Base-by-base conservation (phyloP, 305 asterid species). In the Lippia alba region DNA sequence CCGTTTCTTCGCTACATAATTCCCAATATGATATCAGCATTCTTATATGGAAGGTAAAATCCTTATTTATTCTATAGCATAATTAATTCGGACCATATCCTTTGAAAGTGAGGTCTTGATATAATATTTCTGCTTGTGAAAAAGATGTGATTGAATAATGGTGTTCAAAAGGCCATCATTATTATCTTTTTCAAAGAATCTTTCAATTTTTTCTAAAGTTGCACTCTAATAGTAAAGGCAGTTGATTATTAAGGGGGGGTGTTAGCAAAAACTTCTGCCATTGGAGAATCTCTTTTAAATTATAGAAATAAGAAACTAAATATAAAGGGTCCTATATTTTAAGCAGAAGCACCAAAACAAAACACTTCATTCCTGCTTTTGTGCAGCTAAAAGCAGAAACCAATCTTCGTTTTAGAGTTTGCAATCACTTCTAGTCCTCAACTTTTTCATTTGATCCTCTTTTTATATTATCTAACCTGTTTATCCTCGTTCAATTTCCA, bases 21-120 rank as follows among this genome's bases (percentile, higher is more conserved):
- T 81, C 96, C 5, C 97, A 91, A 49, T 91, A 87, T 66, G 97
- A 91, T 78, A 87, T 91, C 64, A 81, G 91, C 74, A 89, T 91
- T 69, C 96, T 91, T 73, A 80, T 89, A 73, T 91, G 97, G 97
- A 91, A 91, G 97, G 97, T 91, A 84, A 80, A 68, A 10, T 70
- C 78, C 84, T 74, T 63, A 67, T 56, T 66, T 69, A 32, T 46
- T 46, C 75, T 57, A 66, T 48, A 46, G 40, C 54, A 12, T 66
- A 8, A 60, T 39, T 74, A 36, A 61, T 44, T 51, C 63, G 30
- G 55, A 66, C 53, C 41, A n/a, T 59, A 56, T 36, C 50, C 39
- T 34, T 59, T 54, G 41, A 45, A 67, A 57, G 76, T 68, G 66
- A 69, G 70, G 74, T 14, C 56, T 36, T 36, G 56, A 54, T 63